Evolutionary conservation across 2,329 filamentous ascomycete species (phyloP), one percentile per base, ranked within the genome.

Genomic region (Magnaporthiopsis rhizophila): DNA sequence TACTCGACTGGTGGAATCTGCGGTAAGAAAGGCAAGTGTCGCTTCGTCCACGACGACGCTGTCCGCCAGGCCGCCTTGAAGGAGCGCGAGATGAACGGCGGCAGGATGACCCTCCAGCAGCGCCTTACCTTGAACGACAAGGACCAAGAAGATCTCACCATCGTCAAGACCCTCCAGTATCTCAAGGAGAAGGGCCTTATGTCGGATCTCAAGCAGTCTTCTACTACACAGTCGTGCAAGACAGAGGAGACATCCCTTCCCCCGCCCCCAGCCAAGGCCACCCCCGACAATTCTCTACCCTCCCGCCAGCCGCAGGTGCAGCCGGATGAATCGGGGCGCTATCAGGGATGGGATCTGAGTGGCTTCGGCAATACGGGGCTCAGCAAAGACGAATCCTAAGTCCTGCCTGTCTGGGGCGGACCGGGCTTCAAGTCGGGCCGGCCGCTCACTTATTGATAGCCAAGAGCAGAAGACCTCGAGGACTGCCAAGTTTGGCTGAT

Each of bases 11-110:
- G 86, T 68, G 86, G 86, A 66, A 86, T 80, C 65, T 89, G 86
- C 75, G 86, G 86, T 63, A 89, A 89, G 81, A 88, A 88, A 82
- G 85, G 85, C 85, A 89, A 89, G 85, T 89, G 86, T 79, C 86
- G 86, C 76, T 89, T 89, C 76, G 85, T 88, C 68, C 86, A 89
- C 73, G 86, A 89, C 72, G 81, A 82, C 24, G 82, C 83, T 67
- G 83, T 87, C 65, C 81, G 86, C 69, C 84, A 86, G 70, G 84
- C 84, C 68, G 86, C 86, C 65, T 78, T 89, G 61, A 83, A 81
- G 70, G 86, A 88, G 72, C 83, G 86, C 65, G 85, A 86, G 69
- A 80, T 81, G 70, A 89, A 89, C 69, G 85, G 86, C 66, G 86
- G 86, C 60, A 83, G 84, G 62, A 82, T 88, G 75, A 89, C 86